Conservation (phyloP, 352 stramenopile species). For the Thalassiosira livingstoniorum region DNA sequence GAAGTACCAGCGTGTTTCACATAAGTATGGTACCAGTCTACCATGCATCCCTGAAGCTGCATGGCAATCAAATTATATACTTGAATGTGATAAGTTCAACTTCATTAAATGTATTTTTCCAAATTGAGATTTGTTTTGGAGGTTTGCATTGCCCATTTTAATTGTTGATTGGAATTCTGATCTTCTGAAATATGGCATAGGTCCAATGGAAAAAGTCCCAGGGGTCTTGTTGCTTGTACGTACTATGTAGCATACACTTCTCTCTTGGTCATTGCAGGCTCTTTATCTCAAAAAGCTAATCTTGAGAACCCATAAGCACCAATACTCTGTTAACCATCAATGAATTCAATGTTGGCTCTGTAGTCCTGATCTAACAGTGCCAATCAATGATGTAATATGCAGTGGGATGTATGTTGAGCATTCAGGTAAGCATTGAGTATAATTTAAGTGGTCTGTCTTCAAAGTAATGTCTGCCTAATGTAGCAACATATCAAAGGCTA, state of each 20-base stretch:
- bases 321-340: not conserved
- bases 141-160: not conserved
- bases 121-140: not conserved
- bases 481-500: no score
- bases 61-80: not conserved
- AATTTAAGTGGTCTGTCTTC: no score
- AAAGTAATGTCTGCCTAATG: no score
- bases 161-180: not conserved
- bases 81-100: not conserved
- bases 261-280: not conserved
- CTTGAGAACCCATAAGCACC: conserved; percentile 4
- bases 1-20: not conserved
- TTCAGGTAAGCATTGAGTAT: no score
- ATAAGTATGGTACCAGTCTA: not conserved
- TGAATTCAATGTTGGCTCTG: conserved; percentile 3
- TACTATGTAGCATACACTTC: no score
- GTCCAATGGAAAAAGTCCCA: no score
- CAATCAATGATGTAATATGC: conserved; percentile 15
- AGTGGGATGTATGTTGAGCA: no score
- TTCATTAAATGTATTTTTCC: not conserved
- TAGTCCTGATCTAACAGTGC: conserved; percentile 8
- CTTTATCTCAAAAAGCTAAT: not conserved
- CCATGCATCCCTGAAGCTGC: not conserved
- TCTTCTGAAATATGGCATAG: no score
- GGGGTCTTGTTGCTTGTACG: no score